Conservation (phyloP, 1,284 basidiomycete genomes). For the Melampsora abietis-canadensis region DNA sequence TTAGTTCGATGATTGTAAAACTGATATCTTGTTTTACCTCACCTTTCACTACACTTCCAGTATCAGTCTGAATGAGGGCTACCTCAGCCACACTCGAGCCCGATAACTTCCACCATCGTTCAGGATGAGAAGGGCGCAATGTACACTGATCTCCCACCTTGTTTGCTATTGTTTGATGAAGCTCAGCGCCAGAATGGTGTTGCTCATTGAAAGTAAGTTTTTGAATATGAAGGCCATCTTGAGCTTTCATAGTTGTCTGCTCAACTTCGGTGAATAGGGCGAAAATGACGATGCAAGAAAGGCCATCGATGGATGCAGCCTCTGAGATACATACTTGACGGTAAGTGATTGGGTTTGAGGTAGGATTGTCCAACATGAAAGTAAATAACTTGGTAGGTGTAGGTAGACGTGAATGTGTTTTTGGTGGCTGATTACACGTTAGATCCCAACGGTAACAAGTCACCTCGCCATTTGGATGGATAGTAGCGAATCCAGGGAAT, state of each 20-base stretch:
- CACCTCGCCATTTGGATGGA: slow-evolving; percentile 60
- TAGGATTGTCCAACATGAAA: neutral
- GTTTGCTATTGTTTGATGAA: too few relatives aligned
- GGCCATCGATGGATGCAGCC: neutral
- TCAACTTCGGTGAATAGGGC: neutral
- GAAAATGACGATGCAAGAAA: neutral
- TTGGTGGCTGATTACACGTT: neutral
- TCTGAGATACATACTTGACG: slow-evolving; percentile 7
- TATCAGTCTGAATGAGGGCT: slow-evolving; percentile 4
- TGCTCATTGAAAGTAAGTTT: neutral
- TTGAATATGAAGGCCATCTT: slow-evolving; percentile 4
- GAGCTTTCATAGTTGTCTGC: neutral
- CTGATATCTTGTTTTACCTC: neutral
- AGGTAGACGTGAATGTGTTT: neutral
- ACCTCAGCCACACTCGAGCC: neutral
- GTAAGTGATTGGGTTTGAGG: neutral
- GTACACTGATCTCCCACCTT: too few relatives aligned
- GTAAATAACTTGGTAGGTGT: neutral
- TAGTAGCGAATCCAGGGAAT: slow-evolving; percentile 63
- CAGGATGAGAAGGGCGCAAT: neutral
- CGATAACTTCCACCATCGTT: slow-evolving; percentile 1
- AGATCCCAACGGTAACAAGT: slow-evolving; percentile 62
- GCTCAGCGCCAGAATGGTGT: too few relatives aligned
- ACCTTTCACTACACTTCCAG: neutral
- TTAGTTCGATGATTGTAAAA: too few relatives aligned